Evolutionary conservation across 163 green algal genomes (phyloP), one percentile per base, ranked within the genome.

Genomic region (Scenedesmus sp.): DNA sequence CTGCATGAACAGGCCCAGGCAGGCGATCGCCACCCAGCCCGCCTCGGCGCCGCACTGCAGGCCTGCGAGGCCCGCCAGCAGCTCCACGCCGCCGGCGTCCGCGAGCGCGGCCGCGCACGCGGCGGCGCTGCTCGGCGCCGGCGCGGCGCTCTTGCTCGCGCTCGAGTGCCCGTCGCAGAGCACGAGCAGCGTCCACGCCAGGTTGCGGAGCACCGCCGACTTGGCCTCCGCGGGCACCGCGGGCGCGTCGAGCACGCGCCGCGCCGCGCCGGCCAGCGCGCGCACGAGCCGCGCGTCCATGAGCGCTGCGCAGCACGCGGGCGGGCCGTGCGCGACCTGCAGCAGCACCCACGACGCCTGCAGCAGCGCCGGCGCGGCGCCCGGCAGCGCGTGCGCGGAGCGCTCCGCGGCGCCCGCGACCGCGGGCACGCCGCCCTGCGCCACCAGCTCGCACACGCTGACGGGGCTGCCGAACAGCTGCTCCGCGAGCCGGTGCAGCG

Each of bases 261-360:
- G 22, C 2, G 51, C 39, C 1, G 42, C 36, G 1, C 11, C 51
- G 5, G 70, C 50, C 48, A 81, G 62, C 17, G 10, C 20, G 0
- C 1, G 18, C 4, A 57, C 18, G 18, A 57, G 29, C 22, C 56
- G 17, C 47, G 45, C 34, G 7, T 53, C 34, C 24, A 22, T 24
- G 2, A 82, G 56, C 4, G 56, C 54, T 18, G 29, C 34, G 20
- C 47, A 29, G 42, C 45, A 63, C 0, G 56, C 54, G 20, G 75
- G 63, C 3, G 75, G 54, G 1, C 75, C 64, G 20, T 76, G 54
- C 1, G 64, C 64, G 1, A 77, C 20, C 39, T 77, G 75, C 75
- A 82, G n/a, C 57, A 82, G 63, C 14, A 82, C 64, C 75, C 75
- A 82, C 26, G 63, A 64, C 3, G 28, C 69, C 69, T 77, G 69